phyloP scores from a whole-genome alignment of 2,329 filamentous ascomycete genomes.

The Cladosporium oxysporum region DNA sequence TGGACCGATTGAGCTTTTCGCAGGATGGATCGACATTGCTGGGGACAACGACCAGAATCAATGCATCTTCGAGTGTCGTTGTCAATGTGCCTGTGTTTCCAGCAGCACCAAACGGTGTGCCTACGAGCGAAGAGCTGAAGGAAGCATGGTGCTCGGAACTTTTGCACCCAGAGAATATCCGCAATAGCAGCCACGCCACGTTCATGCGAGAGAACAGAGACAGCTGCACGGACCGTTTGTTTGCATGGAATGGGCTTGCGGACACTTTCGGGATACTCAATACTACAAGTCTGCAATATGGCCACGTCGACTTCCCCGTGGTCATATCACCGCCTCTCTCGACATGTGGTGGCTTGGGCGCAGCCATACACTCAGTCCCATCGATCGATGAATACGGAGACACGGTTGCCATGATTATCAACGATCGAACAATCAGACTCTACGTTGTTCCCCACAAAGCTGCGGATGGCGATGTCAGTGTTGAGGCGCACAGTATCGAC shows the following conservation, averaged over 20 bases:
- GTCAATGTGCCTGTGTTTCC: slow-evolving; percentile 41
- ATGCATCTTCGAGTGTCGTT: slow-evolving; percentile 38
- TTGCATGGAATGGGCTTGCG: slow-evolving; percentile 41
- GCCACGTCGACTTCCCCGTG: slow-evolving; percentile 41
- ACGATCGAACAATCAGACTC: slow-evolving; percentile 39
- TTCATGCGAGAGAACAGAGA: slow-evolving; percentile 37
- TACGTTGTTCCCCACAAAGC: slow-evolving; percentile 38
- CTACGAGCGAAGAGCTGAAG: slow-evolving; percentile 40
- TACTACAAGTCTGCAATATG: slow-evolving; percentile 38
- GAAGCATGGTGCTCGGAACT: slow-evolving; percentile 43
- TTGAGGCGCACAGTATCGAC: slow-evolving; percentile 42
- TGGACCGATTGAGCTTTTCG: slow-evolving; percentile 40
- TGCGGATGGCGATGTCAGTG: slow-evolving; percentile 31
- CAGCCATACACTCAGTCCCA: slow-evolving; percentile 40
- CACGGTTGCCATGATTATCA: slow-evolving; percentile 42
- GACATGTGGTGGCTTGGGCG: slow-evolving; percentile 40
- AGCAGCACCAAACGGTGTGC: slow-evolving; percentile 30
- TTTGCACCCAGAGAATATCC: slow-evolving; percentile 41
- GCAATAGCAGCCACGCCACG: slow-evolving; percentile 40
- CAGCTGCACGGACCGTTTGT: slow-evolving; percentile 38
- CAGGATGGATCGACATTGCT: slow-evolving; percentile 40
- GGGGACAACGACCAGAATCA: slow-evolving; percentile 40
- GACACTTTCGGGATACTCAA: slow-evolving; percentile 41
- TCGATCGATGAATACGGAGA: slow-evolving; percentile 40
- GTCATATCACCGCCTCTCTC: slow-evolving; percentile 41